Conservation (phyloP, 1,284 basidiomycete species). For the Schizopora paradoxa region DNA sequence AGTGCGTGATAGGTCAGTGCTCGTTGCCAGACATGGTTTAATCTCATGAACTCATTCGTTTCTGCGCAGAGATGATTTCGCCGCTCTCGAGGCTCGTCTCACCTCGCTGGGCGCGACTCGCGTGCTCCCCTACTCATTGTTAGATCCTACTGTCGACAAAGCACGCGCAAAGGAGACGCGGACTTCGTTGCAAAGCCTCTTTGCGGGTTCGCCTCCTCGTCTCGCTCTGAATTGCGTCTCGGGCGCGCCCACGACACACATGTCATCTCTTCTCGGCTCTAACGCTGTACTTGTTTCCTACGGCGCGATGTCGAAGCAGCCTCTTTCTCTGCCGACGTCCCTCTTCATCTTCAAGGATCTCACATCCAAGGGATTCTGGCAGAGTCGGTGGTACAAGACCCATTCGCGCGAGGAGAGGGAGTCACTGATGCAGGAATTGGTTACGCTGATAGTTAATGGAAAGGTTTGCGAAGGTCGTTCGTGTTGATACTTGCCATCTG, state of each 20-base stretch:
- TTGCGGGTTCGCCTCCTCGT: constrained; percentile 38
- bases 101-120: constrained; percentile 62
- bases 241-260: constrained; percentile 60
- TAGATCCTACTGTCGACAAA: constrained; percentile 7
- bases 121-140: constrained; percentile 30
- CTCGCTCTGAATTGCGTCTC: constrained; percentile 79
- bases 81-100: constrained; percentile 46
- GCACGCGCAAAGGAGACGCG: no score
- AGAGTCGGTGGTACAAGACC: constrained; percentile 62
- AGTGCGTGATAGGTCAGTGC: constrained; percentile 58
- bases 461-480: no score
- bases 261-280: constrained; percentile 60
- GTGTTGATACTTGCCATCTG: no score
- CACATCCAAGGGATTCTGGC: constrained; percentile 70
- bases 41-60: constrained; percentile 3
- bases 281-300: constrained; percentile 78
- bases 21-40: not conserved
- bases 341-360: constrained; percentile 80
- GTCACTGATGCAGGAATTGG: constrained; percentile 45
- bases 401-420: constrained; percentile 36
- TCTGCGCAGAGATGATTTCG: constrained; percentile 44
- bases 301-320: constrained; percentile 83
- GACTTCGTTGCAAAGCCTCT: constrained; percentile 1
- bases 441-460: constrained; percentile 44
- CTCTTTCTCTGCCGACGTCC: constrained; percentile 71